These are phyloP conservation scores for Syzygium oleosum DNA, from an alignment of 345 rosid species.

Conservation along the genomic window DNA sequence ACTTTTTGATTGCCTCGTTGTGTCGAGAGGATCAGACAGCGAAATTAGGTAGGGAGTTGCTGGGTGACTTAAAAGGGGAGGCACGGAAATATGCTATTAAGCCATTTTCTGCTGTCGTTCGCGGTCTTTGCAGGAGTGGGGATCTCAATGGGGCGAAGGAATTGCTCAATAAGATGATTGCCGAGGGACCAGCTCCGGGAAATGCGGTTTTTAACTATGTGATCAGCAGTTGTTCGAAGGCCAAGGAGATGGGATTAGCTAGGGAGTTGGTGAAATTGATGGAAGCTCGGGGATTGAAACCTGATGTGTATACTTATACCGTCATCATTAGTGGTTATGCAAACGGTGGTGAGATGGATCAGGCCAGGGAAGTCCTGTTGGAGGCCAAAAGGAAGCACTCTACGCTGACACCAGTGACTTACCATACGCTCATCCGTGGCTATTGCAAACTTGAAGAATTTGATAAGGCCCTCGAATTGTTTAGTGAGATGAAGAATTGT, in stretches of 20 bases:
- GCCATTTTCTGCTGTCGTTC: constrained; percentile 62
- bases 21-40: constrained; percentile 51
- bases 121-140: constrained; percentile 56
- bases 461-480: constrained; percentile 53
- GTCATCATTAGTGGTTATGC: constrained; percentile 74
- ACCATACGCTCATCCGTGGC: constrained; percentile 74
- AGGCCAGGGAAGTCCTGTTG: constrained; percentile 41
- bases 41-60: constrained; percentile 44
- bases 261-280: constrained; percentile 51
- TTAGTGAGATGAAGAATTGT: constrained; percentile 59
- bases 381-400: constrained; percentile 73
- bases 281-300: constrained; percentile 71
- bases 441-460: constrained; percentile 73
- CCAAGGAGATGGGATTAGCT: constrained; percentile 49
- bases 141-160: constrained; percentile 47
- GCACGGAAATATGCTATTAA: constrained; percentile 46
- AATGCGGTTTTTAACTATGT: constrained; percentile 63
- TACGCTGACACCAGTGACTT: constrained; percentile 56
- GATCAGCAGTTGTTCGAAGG: constrained; percentile 46
- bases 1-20: constrained; percentile 39
- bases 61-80: constrained; percentile 41
- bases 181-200: constrained; percentile 74
- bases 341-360: constrained; percentile 65
- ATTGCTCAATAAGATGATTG: constrained; percentile 60
- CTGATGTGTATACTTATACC: constrained; percentile 69